These are phyloP conservation scores for Coemansia sp. DNA, from an alignment of 192 early-diverging fungal genomes.

Conservation along the genomic window DNA sequence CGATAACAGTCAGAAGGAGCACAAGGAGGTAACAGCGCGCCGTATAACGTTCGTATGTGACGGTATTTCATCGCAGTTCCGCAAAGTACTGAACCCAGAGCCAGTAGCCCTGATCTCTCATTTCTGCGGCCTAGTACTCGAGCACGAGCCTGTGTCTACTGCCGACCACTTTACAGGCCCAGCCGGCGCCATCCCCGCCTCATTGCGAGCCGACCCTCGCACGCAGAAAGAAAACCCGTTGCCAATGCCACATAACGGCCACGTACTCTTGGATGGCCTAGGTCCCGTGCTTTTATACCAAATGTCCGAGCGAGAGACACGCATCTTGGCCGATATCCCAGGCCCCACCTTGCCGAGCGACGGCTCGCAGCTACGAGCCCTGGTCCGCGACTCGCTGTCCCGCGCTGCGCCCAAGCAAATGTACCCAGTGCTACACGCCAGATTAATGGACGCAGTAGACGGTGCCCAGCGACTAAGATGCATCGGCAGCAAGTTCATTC, in stretches of 20 bases:
- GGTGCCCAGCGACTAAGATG: conserved; percentile 67
- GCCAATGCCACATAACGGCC: conserved; percentile 85
- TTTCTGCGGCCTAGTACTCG: conserved; percentile 50
- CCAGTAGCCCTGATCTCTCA: conserved; percentile 42
- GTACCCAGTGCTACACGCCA: conserved; percentile 62
- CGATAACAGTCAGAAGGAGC: neutral
- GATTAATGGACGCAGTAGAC: conserved; percentile 70
- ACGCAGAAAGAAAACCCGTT: conserved; percentile 46
- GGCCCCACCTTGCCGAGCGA: conserved; percentile 74
- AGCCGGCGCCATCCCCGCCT: conserved; percentile 39
- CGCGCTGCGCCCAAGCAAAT: conserved; percentile 67
- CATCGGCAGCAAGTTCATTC: conserved; percentile 92
- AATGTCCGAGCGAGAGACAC: conserved; percentile 83
- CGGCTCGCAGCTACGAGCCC: conserved; percentile 50
- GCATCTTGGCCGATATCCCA: conserved; percentile 90
- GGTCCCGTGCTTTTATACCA: conserved; percentile 92
- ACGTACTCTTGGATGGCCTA: conserved; percentile 85
- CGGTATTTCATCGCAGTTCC: conserved; percentile 94
- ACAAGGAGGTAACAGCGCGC: conserved; percentile 17
- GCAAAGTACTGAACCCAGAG: conserved; percentile 56
- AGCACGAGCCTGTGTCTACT: conserved; percentile 57
- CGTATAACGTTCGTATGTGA: conserved; percentile 85
- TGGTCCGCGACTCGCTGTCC: conserved; percentile 62
- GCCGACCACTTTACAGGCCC: conserved; percentile 83
- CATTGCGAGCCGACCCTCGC: neutral